These are phyloP conservation scores for Viola pubescens DNA, from an alignment of 441 rosid species.

Conservation along the genomic window DNA sequence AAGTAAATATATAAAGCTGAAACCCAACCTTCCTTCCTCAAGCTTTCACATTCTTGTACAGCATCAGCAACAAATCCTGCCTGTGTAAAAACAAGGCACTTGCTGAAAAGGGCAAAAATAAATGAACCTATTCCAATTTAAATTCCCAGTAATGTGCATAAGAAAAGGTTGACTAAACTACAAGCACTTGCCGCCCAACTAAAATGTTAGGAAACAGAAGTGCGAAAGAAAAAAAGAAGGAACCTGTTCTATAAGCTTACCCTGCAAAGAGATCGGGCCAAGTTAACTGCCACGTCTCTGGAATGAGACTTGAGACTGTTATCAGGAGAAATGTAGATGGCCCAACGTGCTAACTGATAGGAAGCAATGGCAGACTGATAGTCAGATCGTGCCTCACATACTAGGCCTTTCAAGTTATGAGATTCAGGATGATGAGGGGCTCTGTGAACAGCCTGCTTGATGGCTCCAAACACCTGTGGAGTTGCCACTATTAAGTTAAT, in stretches of 20 bases:
- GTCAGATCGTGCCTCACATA: constrained; percentile 67
- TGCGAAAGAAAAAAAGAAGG: constrained; percentile 14
- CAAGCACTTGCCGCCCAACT: constrained; percentile 1
- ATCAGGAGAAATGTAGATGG: constrained; percentile 36
- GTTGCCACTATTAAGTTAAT: constrained; percentile 16
- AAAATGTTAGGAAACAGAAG: background rate
- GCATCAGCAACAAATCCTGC: constrained; percentile 66
- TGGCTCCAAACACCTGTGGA: constrained; percentile 75
- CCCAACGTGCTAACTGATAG: constrained; percentile 56
- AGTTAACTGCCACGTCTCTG: constrained; percentile 57
- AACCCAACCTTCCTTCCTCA: constrained; percentile 54
- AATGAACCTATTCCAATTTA: background rate
- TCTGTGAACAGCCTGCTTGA: constrained; percentile 81
- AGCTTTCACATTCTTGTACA: constrained; percentile 55
- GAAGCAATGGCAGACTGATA: constrained; percentile 58
- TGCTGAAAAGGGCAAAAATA: constrained; percentile 18
- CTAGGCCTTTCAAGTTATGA: constrained; percentile 79
- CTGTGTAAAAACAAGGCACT: constrained; percentile 33
- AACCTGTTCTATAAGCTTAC: constrained; percentile 28
- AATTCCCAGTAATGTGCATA: background rate
- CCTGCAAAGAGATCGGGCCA: constrained; percentile 74
- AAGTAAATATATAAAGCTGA: constrained; percentile 10
- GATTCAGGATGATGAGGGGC: constrained; percentile 76
- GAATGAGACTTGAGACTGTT: constrained; percentile 35
- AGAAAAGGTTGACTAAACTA: constrained; percentile 4